phyloP scores from a whole-genome alignment of 148 eudicot genomes.

The Arbutus unedo region DNA sequence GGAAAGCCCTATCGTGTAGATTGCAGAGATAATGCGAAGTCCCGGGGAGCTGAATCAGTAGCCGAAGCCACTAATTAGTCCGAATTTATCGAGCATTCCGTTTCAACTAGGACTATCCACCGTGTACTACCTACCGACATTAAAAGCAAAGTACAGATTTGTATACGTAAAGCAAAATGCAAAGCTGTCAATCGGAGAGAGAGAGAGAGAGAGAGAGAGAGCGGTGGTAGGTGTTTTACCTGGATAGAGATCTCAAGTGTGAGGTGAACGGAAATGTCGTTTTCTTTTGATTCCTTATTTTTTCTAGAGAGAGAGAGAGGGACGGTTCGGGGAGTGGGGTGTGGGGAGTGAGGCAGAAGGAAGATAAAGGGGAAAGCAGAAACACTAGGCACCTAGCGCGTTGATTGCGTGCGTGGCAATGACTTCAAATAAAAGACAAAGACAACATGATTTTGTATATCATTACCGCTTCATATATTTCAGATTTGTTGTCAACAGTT shows the following conservation, averaged over 20 bases:
- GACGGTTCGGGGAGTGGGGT: background rate
- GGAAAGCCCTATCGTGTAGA: slow-evolving; percentile 7
- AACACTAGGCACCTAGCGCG: background rate
- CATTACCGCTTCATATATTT: background rate
- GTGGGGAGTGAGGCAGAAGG: slow-evolving; percentile 2
- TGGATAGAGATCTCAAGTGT: slow-evolving; percentile 14
- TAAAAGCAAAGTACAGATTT: background rate
- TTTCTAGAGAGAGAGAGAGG: background rate
- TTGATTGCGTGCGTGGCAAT: background rate
- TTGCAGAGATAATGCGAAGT: background rate
- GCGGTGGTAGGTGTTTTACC: background rate
- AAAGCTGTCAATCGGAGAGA: background rate
- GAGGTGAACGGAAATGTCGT: background rate
- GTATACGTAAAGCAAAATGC: background rate
- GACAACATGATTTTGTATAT: background rate
- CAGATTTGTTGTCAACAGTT: background rate
- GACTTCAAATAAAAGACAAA: background rate
- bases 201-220: slow-evolving; percentile 11
- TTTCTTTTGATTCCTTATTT: background rate
- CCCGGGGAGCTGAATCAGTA: background rate
- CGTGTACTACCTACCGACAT: background rate
- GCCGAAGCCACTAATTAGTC: background rate
- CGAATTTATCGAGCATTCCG: background rate
- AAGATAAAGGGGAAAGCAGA: background rate
- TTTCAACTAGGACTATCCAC: background rate